phyloP scores from a whole-genome alignment of 2,329 filamentous ascomycete species.

The Beauveria sp. region DNA sequence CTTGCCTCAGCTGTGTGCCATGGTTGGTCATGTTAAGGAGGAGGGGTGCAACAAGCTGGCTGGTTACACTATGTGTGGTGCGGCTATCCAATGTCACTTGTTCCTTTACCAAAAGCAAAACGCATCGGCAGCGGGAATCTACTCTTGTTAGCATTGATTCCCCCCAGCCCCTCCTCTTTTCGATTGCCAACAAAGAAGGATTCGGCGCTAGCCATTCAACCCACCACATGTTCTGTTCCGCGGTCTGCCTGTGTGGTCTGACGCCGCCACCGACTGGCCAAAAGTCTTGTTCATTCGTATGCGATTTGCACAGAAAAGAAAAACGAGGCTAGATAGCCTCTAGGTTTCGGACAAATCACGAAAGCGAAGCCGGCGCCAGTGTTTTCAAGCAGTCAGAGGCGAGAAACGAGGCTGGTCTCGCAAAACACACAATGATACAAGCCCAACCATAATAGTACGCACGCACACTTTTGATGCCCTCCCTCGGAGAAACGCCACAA shows the following conservation, averaged over 20 bases:
- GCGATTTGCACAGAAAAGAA: not conserved
- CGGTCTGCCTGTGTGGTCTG: too few relatives aligned
- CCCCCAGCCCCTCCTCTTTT: not conserved
- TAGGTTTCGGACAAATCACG: not conserved
- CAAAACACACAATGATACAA: not conserved
- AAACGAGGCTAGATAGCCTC: too few relatives aligned
- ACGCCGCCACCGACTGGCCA: too few relatives aligned
- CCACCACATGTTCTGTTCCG: too few relatives aligned
- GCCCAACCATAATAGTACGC: not conserved
- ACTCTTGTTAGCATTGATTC: not conserved
- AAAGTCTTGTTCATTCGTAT: too few relatives aligned
- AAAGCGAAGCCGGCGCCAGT: not conserved
- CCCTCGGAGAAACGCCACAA: not conserved
- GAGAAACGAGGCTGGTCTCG: not conserved
- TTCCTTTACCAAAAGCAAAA: not conserved
- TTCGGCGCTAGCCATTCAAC: not conserved
- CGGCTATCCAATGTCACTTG: not conserved
- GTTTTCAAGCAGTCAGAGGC: not conserved
- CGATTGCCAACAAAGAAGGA: not conserved
- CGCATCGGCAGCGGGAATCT: not conserved
- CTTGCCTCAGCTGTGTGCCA: conserved; percentile 1
- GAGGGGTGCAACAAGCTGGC: not conserved
- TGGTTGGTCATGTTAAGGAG: not conserved
- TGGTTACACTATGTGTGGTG: not conserved
- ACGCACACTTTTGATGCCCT: not conserved